Base-by-base conservation (phyloP, 2,329 filamentous ascomycete genomes). In the Diatrype stigma region DNA sequence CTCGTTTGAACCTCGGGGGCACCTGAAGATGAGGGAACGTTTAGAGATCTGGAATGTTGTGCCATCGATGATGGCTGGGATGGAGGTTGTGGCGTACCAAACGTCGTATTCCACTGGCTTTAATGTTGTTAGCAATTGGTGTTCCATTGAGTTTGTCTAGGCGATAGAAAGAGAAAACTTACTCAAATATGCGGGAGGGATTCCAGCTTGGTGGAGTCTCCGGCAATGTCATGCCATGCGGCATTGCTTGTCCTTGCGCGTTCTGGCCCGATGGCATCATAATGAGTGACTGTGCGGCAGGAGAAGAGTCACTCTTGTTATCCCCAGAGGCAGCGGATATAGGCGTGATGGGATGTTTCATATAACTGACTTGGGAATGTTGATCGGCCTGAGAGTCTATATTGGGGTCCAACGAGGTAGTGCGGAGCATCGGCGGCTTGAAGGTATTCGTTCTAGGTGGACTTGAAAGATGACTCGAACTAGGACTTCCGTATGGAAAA, bases 91-190 rank as follows among this genome's bases (percentile, higher is more conserved):
- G 82, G 84, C 69, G 86, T 89, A 76, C 90, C 89, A 74, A 96
- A 97, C 58, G 93, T 92, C 65, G 88, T 86, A 70, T 96, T 92
- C 92, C 93, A 97, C 76, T 96, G 90, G 70, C 92, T 96, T 63
- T 56, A 59, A 42, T 6, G 70, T 61, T n/a, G n/a, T n/a, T n/a
- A n/a, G n/a, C n/a, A n/a, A n/a, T n/a, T n/a, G n/a, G n/a, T n/a
- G n/a, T n/a, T n/a, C n/a, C n/a, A n/a, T n/a, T n/a, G n/a, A n/a
- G n/a, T n/a, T n/a, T n/a, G n/a, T n/a, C n/a, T n/a, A n/a, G n/a
- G n/a, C n/a, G n/a, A n/a, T n/a, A n/a, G n/a, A n/a, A n/a, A n/a
- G n/a, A 46, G 30, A 28, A 32, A 6, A 81, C 89, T 79, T 81
- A 96, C 90, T 93, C 89, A 79, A 96, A 93, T 59, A 96, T 90